Base-by-base conservation (phyloP, 148 eudicot species). In the Rhododendron molle region DNA sequence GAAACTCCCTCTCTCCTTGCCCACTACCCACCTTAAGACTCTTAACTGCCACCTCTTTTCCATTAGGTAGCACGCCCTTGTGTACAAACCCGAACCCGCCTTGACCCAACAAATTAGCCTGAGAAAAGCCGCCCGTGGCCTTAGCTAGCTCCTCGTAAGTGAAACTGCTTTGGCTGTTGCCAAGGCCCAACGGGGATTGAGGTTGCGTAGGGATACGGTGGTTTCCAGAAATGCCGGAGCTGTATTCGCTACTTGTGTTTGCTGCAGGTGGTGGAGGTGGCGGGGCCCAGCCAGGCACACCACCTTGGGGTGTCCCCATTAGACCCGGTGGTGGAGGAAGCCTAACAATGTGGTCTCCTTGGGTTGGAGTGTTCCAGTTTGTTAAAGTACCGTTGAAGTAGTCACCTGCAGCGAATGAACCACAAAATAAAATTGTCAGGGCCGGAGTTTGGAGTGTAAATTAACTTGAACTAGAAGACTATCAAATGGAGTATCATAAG, bases 1-100 rank as follows among this genome's bases (percentile, higher is more conserved):
- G 92, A 38, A 92, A 92, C 80, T 92, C 94, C 74, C 92, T 71
- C 73, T 92, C 94, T 4, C 94, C 94, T 89, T 92, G 94, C 23
- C 89, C 90, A 60, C 94, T 92, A 0, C 91, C 94, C 2, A 79
- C 14, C 85, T 92, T 92, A 81, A 92, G 89, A 44, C 92, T 88
- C 86, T 92, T 92, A 2, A 92, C 90, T 0, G 94, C 94, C 2
- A 92, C 91, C 71, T 76, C 91, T 52, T 36, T 88, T 18, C 92
- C 92, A 65, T 87, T 84, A 9, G 88, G 85, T 47, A 92, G 49
- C 56, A 90, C 82, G 18, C 94, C 94, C 80, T 92, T 92, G 83
- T 90, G 89, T 5, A 91, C 93, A 36, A 38, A 88, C 43, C 93
- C 93, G 16, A 89, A 91, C 26, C 93, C 93, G 0, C 93, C 93